Evolutionary conservation across 129 eudicot species (phyloP), one percentile per base, ranked within the genome.

Genomic region (Chrysanthemum seticuspe): DNA sequence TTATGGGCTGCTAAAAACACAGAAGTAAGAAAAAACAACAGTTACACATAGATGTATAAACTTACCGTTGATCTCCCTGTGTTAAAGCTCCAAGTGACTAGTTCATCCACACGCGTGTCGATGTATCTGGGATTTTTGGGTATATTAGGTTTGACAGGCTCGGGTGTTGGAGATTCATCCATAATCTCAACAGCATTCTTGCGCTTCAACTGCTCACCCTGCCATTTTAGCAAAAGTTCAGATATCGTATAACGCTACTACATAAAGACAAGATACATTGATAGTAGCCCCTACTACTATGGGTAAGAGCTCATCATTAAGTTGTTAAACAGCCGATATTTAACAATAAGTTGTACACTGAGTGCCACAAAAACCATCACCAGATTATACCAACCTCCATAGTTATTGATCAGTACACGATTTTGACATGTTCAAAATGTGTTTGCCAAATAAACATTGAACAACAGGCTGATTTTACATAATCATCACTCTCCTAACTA

Each of bases 151-250:
- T 83, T 88, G 21, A 68, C 73, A 27, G 53, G 64, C 73, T 72
- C 89, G 29, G 79, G 83, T 15, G 72, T 81, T 27, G 84, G 76
- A 80, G 91, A 80, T 81, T 88, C 87, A 74, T 83, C 85, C 9
- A 74, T 74, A 61, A 76, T 36, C 73, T 86, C 89, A 53, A 79
- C 61, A 11, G 68, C n/a, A 57, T 74, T 83, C 81, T 88, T 87
- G 60, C 83, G 87, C 78, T 90, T 94, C 77, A 94, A 79, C 65
- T 87, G 92, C 83, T 94, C n/a, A n/a, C n/a, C n/a, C n/a, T n/a
- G n/a, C n/a, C n/a, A n/a, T n/a, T n/a, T n/a, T n/a, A n/a, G n/a
- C 97, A 53, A 2, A 54, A 57, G 2, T 12, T 8, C 36, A 45
- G 10, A 74, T 45, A 63, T 63, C 29, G 10, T 70, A 50, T 59